Evolutionary conservation across 1,139 yeast species (phyloP).

Genomic region (Yamadazyma friedrichii): DNA sequence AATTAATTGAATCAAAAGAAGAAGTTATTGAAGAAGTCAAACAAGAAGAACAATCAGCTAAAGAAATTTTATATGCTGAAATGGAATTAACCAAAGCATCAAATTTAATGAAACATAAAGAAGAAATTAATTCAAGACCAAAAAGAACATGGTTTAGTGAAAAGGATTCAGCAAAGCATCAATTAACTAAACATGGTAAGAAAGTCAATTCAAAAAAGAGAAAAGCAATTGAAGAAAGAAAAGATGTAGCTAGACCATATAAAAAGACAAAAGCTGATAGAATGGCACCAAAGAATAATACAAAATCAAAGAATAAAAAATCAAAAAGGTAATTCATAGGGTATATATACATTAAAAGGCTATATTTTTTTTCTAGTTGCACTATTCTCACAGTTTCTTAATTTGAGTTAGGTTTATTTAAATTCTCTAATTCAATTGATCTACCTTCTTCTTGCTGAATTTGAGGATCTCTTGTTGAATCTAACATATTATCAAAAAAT

Average conservation of each 20-base stretch:
- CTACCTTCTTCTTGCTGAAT: conserved; percentile 9
- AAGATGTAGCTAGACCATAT: conserved; percentile 54
- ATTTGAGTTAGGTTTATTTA: conserved; percentile 4
- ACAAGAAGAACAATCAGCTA: conserved; percentile 85
- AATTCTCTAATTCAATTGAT: conserved; percentile 9
- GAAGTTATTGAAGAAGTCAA: conserved; percentile 71
- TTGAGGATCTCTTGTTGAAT: conserved; percentile 28
- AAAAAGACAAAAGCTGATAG: conserved; percentile 74
- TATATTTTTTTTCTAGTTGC: not conserved
- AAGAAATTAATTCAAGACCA: conserved; percentile 86
- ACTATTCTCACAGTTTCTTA: not conserved
- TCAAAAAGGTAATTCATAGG: conserved; percentile 5
- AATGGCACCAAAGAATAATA: conserved; percentile 18
- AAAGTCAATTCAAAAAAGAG: conserved; percentile 58
- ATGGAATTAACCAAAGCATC: conserved; percentile 86
- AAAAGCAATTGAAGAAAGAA: conserved; percentile 49
- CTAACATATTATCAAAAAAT: conserved; percentile 79
- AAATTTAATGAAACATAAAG: conserved; percentile 73
- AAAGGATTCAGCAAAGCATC: conserved; percentile 49
- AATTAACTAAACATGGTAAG: conserved; percentile 44
- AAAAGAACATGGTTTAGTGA: conserved; percentile 94
- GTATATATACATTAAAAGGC: conserved; percentile 2
- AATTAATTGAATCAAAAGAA: conserved; percentile 56
- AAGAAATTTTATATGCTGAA: conserved; percentile 84
- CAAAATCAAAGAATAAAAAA: conserved; percentile 11